Evolutionary conservation across 495 filamentous ascomycete species (phyloP), one percentile per base, ranked within the genome.

Genomic region (Penicillium chermesinum): DNA sequence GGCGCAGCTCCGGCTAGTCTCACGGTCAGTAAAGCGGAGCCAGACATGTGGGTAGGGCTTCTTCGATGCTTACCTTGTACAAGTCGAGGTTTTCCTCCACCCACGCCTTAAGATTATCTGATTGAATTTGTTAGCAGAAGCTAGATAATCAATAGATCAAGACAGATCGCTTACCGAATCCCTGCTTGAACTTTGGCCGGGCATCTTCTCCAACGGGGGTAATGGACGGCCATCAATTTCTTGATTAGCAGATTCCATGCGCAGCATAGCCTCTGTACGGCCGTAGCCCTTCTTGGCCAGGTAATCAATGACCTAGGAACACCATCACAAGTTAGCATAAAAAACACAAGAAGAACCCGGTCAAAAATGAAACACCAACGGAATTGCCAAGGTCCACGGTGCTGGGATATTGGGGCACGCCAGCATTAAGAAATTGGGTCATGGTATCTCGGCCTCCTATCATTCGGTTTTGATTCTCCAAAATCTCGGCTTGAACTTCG

Each of bases 271-370:
- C 61, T 98, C 93, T 1, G 93, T 97, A 17, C 85, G 82, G 38
- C 78, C 88, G 64, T 96, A 98, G 1, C 93, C 93, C 59, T 96
- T 96, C 68, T 98, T 98, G 40, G 85, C 81, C 10, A 98, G 72
- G 64, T 98, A 98, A 55, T 98, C 93, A 16, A 96, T 93, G 25
- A 98, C 90, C 90, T 94, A 53, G 19, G 10, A 7, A 32, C 35
- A 45, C 32, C 14, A 21, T 36, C 39, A 14, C 38, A 3, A 20
- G 30, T 44, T 14, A 44, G 42, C 13, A n/a, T 18, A 21, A 16
- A 18, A 2, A 21, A 8, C 19, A 4, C 10, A n/a, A 9, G 30
- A 21, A 8, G 34, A 43, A 43, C n/a, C 13, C 15, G 8, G n/a
- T 36, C 8, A n/a, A 34, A 44, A 30, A 30, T 30, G 25, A 30